Evolutionary conservation across 2,329 filamentous ascomycete genomes (phyloP), one percentile per base, ranked within the genome.

Genomic region (Aspergillus nomiae): DNA sequence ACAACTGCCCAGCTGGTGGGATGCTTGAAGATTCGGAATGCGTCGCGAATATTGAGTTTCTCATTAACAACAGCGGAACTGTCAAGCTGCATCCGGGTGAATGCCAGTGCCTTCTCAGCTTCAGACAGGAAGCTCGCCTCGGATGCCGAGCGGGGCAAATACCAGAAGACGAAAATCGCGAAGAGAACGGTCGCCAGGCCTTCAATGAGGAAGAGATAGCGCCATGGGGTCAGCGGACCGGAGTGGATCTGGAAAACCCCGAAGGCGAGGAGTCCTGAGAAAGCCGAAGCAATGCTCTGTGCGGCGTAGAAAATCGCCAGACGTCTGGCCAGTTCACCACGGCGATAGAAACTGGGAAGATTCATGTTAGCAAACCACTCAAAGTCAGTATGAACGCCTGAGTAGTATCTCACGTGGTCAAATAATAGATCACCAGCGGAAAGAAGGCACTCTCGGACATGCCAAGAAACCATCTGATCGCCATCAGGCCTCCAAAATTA

Each of bases 181-280:
- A 81, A 71, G 14, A 75, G 16, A 0, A 81, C 63, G 0, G 82
- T 83, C 10, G 78, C 68, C 1, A 65, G 56, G 0, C 81, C 82
- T 65, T 84, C 80, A 11, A 82, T 77, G 54, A 84, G 69, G 63
- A 83, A 83, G 1, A 83, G 76, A 43, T 82, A 77, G 61, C 81
- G 77, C 81, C 80, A 83, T 56, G 73, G 69, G 7, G 76, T 73
- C 1, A 80, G 61, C 0, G 68, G 62, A 1, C 74, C 74, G 9
- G 67, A 68, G 10, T 76, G 61, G 45, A 81, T 75, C 30, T 74
- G 77, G 64, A 82, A 81, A 32, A 80, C 73, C 1, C 76, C 79
- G 58, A 79, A 82, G 2, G 76, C 73, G n/a, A 76, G 65, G 7
- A 76, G 63, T 1, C 73, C 73, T 0, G 72, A 74, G 48, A 75